A percentile compares a stretch with the other conserved stretches of the same genome.
These are phyloP conservation scores for Triglochin maritima DNA, from an alignment of 106 monocot genomes.

Conservation along the genomic window DNA sequence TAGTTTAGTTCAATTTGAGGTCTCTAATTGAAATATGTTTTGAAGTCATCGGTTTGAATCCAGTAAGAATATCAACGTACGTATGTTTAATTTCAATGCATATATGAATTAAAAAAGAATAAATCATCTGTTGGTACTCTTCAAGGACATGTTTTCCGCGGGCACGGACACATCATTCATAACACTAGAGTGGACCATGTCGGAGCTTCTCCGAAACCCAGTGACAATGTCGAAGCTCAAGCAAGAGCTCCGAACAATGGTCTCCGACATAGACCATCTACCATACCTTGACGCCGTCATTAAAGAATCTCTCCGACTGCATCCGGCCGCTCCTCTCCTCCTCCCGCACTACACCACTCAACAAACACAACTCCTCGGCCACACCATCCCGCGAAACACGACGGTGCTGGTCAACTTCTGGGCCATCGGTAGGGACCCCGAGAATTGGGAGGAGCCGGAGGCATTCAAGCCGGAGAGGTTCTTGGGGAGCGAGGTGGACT, in stretches of 20 bases:
- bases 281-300: neutral
- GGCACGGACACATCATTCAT: slow-evolving; percentile 6
- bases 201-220: slow-evolving; percentile 3
- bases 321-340: neutral
- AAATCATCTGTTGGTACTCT: neutral
- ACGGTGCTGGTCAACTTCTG: slow-evolving; percentile 3
- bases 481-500: neutral
- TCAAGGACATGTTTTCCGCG: slow-evolving; percentile 3
- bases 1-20: neutral
- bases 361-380: neutral
- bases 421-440: slow-evolving; percentile 2
- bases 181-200: slow-evolving; percentile 5
- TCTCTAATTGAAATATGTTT: neutral
- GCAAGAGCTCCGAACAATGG: neutral
- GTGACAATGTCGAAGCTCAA: neutral
- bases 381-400: neutral
- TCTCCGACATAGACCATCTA: neutral
- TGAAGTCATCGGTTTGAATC: neutral
- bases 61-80: slow-evolving; percentile 13
- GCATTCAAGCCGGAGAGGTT: slow-evolving; percentile 8
- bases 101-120: neutral
- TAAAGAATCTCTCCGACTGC: neutral
- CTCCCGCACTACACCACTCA: neutral
- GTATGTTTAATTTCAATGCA: neutral
- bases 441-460: neutral